These are phyloP conservation scores for Paecilomyces formosus DNA, from an alignment of 2,329 filamentous ascomycete genomes.

Conservation along the genomic window DNA sequence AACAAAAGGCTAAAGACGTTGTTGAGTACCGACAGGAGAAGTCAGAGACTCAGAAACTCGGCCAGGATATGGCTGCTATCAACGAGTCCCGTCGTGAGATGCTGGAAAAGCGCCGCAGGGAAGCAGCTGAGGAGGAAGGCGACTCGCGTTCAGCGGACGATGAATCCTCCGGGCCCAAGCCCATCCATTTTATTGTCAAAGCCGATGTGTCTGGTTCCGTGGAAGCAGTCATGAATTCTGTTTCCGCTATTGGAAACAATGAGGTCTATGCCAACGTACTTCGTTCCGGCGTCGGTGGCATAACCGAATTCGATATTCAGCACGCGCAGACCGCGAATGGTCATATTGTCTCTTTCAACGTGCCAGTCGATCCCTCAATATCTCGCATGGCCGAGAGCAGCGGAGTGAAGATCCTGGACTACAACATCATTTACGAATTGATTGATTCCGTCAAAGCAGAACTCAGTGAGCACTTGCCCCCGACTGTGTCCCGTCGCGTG, in stretches of 20 bases:
- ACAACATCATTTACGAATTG: slow-evolving; percentile 58
- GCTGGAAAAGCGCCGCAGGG: slow-evolving; percentile 41
- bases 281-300: slow-evolving; percentile 65
- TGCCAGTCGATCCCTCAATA: slow-evolving; percentile 59
- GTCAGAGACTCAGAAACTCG: slow-evolving; percentile 57
- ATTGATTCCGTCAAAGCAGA: slow-evolving; percentile 45
- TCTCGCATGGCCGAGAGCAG: slow-evolving; percentile 60
- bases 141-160: slow-evolving; percentile 33
- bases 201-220: slow-evolving; percentile 90
- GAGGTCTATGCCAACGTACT: slow-evolving; percentile 74
- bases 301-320: slow-evolving; percentile 82
- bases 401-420: slow-evolving; percentile 71
- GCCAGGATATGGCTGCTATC: slow-evolving; percentile 67
- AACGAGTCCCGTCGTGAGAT: slow-evolving; percentile 60
- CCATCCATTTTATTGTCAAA: slow-evolving; percentile 79
- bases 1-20: slow-evolving; percentile 70
- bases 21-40: slow-evolving; percentile 69
- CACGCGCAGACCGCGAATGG: slow-evolving; percentile 72
- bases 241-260: slow-evolving; percentile 73
- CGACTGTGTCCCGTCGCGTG: slow-evolving; percentile 60
- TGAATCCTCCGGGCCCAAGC: slow-evolving; percentile 39
- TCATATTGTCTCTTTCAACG: slow-evolving; percentile 82
- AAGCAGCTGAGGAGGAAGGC: slow-evolving; percentile 24
- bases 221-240: slow-evolving; percentile 74
- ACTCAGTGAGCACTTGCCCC: slow-evolving; percentile 63